These are phyloP conservation scores for Aspergillus niger DNA, from an alignment of 2,329 filamentous ascomycete genomes.

Conservation along the genomic window DNA sequence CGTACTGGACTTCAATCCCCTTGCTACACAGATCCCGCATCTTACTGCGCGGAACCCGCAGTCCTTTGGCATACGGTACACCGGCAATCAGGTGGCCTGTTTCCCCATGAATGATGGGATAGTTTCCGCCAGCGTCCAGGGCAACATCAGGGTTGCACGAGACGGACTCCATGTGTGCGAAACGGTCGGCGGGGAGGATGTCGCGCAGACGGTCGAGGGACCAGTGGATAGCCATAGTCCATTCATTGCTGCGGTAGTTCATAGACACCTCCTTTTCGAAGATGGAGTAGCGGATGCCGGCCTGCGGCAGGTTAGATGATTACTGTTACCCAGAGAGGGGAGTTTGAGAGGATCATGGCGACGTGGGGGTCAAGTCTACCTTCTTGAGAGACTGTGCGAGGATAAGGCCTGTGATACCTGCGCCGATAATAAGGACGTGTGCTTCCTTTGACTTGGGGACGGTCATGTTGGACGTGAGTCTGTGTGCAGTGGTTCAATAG, in stretches of 20 bases:
- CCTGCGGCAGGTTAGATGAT: neutral
- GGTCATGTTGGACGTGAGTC: neutral
- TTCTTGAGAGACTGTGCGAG: conserved; percentile 11
- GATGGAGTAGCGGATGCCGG: conserved; percentile 10
- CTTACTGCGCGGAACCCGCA: conserved; percentile 10
- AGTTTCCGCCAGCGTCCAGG: conserved; percentile 1
- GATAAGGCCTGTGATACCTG: conserved; percentile 10
- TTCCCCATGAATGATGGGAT: conserved; percentile 14
- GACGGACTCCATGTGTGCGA: neutral
- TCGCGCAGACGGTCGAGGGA: conserved; percentile 6
- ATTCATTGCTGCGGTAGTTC: conserved; percentile 16
- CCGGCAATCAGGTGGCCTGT: conserved; percentile 3
- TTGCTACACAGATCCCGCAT: conserved; percentile 10
- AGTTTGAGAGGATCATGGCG: neutral
- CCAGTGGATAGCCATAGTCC: conserved; percentile 16
- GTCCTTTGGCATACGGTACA: conserved; percentile 7
- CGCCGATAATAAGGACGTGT: conserved; percentile 11
- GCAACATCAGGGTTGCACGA: conserved; percentile 9
- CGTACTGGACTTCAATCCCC: conserved; percentile 11
- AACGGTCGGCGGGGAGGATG: conserved; percentile 2
- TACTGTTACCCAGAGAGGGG: too few relatives aligned
- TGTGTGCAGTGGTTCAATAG: too few relatives aligned
- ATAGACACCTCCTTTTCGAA: conserved; percentile 10
- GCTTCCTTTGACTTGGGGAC: neutral
- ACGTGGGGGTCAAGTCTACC: neutral